A percentile compares a stretch with the other conserved stretches of the same genome.
Evolutionary conservation across 164 flowering plant species (phyloP).

Genomic region (Sextonia rubra): DNA sequence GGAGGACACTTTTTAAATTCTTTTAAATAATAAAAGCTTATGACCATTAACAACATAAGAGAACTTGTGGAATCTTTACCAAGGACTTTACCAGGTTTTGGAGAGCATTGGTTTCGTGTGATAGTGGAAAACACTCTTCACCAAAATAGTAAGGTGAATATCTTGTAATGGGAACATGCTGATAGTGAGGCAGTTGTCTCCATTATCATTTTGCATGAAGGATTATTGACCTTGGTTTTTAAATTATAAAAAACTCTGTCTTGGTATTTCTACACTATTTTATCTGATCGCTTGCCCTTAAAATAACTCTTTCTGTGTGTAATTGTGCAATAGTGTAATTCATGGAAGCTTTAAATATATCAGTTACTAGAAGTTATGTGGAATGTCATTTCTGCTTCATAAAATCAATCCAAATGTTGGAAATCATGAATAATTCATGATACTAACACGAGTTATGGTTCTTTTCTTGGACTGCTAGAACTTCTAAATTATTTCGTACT

Average conservation of each 20-base stretch:
- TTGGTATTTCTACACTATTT: background rate
- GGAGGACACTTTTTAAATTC: background rate
- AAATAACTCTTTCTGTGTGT: background rate
- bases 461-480: background rate
- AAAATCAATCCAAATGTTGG: background rate
- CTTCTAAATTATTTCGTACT: background rate
- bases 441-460: background rate
- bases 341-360: constrained; percentile 1
- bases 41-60: background rate
- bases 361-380: background rate
- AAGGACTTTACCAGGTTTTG: background rate
- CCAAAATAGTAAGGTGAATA: background rate
- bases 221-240: background rate
- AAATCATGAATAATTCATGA: background rate
- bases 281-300: background rate
- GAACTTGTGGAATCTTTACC: background rate
- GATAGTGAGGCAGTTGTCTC: background rate
- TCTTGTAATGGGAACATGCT: background rate
- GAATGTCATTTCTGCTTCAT: background rate
- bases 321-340: background rate
- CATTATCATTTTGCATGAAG: background rate
- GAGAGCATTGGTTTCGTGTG: background rate
- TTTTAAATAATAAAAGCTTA: background rate
- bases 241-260: background rate
- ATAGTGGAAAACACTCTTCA: background rate